A percentile compares a stretch with the other conserved stretches of the same genome.
phyloP scores from a whole-genome alignment of 306 rosid genomes.

The Begonia fuchsioides region DNA sequence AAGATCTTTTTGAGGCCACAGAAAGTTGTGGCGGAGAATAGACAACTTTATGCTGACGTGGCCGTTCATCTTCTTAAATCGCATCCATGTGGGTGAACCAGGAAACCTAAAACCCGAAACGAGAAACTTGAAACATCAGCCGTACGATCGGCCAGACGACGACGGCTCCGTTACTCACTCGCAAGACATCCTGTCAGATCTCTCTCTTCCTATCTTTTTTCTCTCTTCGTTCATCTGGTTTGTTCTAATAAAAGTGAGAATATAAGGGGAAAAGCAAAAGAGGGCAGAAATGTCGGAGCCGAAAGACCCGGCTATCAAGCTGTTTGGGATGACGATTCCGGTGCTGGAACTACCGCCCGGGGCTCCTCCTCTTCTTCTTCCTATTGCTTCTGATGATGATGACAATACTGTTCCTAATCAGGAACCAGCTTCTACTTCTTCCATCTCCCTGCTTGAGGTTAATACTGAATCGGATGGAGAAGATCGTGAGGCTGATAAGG shows the following conservation, averaged over 20 bases:
- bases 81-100: not conserved
- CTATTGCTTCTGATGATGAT: not conserved
- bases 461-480: slow-evolving; percentile 11
- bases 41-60: slow-evolving; percentile 19
- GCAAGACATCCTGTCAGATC: no score
- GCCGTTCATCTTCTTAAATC: slow-evolving; percentile 11
- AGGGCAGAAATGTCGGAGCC: slow-evolving; percentile 32
- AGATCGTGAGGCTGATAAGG: slow-evolving; percentile 23
- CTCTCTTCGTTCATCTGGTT: not conserved
- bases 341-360: slow-evolving; percentile 16
- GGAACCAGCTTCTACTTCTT: slow-evolving; percentile 16
- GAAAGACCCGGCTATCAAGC: slow-evolving; percentile 55
- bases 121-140: slow-evolving; percentile 2
- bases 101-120: not conserved
- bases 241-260: not conserved
- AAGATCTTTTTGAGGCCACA: slow-evolving; percentile 26
- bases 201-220: slow-evolving; percentile 7
- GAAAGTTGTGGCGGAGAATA: slow-evolving; percentile 38
- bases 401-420: slow-evolving; percentile 5
- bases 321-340: slow-evolving; percentile 46
- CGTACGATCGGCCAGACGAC: slow-evolving; percentile 6
- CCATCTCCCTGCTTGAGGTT: slow-evolving; percentile 16
- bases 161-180: slow-evolving; percentile 7
- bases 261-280: not conserved
- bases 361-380: slow-evolving; percentile 12